Evolutionary conservation across 2,329 filamentous ascomycete genomes (phyloP), one percentile per base, ranked within the genome.

Genomic region (Cercospora brassicicola): DNA sequence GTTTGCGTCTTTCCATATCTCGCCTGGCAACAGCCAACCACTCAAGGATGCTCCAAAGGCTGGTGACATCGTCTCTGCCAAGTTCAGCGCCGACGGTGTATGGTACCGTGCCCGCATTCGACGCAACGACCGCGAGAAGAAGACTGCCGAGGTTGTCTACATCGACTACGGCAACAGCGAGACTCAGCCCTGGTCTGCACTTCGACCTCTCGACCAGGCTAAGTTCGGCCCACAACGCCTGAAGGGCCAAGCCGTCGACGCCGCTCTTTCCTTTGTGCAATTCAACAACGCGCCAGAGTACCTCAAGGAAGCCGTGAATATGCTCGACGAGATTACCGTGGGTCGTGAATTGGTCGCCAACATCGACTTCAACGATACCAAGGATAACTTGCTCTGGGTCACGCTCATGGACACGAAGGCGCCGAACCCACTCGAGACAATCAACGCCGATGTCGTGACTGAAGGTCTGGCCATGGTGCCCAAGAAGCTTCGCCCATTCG

Each of bases 131-230:
- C 93, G 95, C 70, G 87, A 94, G 8, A 90, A 90, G 76, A 93
- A 95, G 86, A 89, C 91, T 74, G 90, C 93, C 26, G 95, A 99
- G 80, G 90, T 99, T 28, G 83, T 96, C 56, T 99, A 97, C 81
- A 88, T 99, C 70, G 95, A 99, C 83, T 99, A 96, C 80, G 95
- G 95, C 75, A 99, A 99, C 85, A 90, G 88, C 65, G 95, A 99
- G 81, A 90, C 89, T 77, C 85, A 96, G 66, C 88, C 94, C 0
- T 99, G 94, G 93, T 87, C 89, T 26, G 86, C 88, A 73, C 88
- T 99, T 53, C 91, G 95, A 30, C 85, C 93, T n/a, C 87, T 99
- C 59, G 87, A 89, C 61, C 89, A 92, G 77, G 81, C 88, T 15
- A 90, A 94, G 75, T 99, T 98, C 84, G 88, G 88, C 51, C 83